Conservation (phyloP, 768 basidiomycete genomes). For the Boletus bicolor region DNA sequence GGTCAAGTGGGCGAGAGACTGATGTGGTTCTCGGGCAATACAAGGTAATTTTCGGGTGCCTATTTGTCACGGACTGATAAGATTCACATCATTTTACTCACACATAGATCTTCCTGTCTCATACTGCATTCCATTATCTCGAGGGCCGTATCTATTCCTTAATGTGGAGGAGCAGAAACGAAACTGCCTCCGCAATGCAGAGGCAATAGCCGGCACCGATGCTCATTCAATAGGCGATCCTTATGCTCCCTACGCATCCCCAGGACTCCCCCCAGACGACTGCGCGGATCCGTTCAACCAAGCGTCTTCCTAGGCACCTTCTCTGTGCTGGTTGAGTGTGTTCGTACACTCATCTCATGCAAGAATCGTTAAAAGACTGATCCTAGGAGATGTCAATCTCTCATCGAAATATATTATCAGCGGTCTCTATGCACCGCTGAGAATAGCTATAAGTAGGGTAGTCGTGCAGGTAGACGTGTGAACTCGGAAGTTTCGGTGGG, state of each 20-base stretch:
- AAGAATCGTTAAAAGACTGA: neutral
- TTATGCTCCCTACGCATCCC: conserved; percentile 72
- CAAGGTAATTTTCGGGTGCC: conserved; percentile 53
- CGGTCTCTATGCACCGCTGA: conserved; percentile 6
- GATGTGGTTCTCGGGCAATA: conserved; percentile 81
- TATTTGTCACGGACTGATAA: neutral
- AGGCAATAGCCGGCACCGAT: conserved; percentile 65
- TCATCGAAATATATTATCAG: conserved; percentile 17
- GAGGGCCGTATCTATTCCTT: conserved; percentile 80
- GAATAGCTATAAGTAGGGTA: conserved; percentile 24
- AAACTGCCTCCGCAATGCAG: conserved; percentile 71
- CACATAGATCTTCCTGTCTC: conserved; percentile 81
- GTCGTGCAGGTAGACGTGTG: conserved; percentile 13
- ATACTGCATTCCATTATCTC: conserved; percentile 80
- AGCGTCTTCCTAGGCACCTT: conserved; percentile 52
- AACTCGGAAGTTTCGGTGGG: neutral
- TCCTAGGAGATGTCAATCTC: neutral
- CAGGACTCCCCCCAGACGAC: conserved; percentile 41
- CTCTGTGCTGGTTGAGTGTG: neutral
- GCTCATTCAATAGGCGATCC: conserved; percentile 59
- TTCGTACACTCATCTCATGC: neutral
- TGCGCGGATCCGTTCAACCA: conserved; percentile 53
- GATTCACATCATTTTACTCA: conserved; percentile 1
- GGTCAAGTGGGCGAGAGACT: conserved; percentile 57
- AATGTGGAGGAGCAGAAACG: conserved; percentile 88